These are phyloP conservation scores for Mimosa bimucronata DNA, from an alignment of 306 rosid species.

Conservation along the genomic window DNA sequence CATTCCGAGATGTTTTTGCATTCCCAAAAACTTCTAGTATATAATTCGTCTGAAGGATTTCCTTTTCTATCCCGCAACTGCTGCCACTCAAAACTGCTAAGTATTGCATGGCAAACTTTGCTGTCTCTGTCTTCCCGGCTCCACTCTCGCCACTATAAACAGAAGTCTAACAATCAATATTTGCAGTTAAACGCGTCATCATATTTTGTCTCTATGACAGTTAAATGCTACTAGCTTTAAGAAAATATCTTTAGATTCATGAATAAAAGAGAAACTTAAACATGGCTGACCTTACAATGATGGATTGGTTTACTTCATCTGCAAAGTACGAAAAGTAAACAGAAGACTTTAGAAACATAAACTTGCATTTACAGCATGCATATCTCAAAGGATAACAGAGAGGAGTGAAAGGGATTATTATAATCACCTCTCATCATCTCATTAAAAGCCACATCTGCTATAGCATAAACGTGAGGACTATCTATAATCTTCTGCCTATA, in stretches of 20 bases:
- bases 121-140: slow-evolving; percentile 94
- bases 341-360: slow-evolving; percentile 42
- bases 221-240: slow-evolving; percentile 21
- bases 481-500: slow-evolving; percentile 62
- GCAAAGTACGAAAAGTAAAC: slow-evolving; percentile 50
- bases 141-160: slow-evolving; percentile 95
- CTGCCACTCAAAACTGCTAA: slow-evolving; percentile 80
- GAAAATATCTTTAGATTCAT: slow-evolving; percentile 3
- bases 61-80: slow-evolving; percentile 64
- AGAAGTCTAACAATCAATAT: slow-evolving; percentile 27
- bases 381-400: slow-evolving; percentile 16
- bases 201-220: slow-evolving; percentile 11
- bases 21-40: slow-evolving; percentile 94
- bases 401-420: slow-evolving; percentile 13
- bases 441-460: slow-evolving; percentile 74
- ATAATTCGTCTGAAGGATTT: slow-evolving; percentile 69
- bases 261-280: slow-evolving; percentile 29
- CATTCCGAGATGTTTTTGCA: slow-evolving; percentile 86
- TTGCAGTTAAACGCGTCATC: slow-evolving; percentile 14
- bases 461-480: slow-evolving; percentile 84
- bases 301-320: slow-evolving; percentile 89
- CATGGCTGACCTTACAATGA: slow-evolving; percentile 81
- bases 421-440: slow-evolving; percentile 83
- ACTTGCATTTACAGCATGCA: slow-evolving; percentile 21
- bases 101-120: slow-evolving; percentile 88